Evolutionary conservation across 1,284 basidiomycete genomes (phyloP).

Genomic region (Rhodotorula glutinis): DNA sequence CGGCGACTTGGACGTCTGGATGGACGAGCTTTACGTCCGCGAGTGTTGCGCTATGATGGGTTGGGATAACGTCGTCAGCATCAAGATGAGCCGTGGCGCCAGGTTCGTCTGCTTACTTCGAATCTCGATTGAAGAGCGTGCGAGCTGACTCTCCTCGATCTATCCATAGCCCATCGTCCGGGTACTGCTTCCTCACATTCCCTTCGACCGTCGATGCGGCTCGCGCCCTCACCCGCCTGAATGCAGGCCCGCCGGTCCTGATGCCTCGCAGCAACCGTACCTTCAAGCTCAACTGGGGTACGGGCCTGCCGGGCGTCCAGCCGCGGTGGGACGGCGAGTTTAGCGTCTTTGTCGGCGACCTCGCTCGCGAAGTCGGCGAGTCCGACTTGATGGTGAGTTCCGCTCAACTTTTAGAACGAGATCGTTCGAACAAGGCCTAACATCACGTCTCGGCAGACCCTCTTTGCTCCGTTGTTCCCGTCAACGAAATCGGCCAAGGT

Average conservation of each 20-base stretch:
- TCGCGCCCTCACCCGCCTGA: conserved; percentile 66
- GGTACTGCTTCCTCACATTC: conserved; percentile 82
- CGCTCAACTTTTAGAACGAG: too few relatives aligned
- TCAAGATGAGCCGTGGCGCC: conserved; percentile 39
- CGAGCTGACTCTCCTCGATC: not conserved
- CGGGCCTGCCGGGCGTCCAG: conserved; percentile 51
- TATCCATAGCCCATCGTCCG: conserved; percentile 60
- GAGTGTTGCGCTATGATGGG: conserved; percentile 39
- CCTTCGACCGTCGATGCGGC: conserved; percentile 66
- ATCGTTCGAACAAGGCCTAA: too few relatives aligned
- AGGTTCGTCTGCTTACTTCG: conserved; percentile 12
- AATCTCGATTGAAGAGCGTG: not conserved
- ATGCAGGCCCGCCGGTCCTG: conserved; percentile 55
- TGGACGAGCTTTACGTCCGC: conserved; percentile 40
- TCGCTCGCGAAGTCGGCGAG: conserved; percentile 83
- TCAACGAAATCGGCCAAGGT: conserved; percentile 91
- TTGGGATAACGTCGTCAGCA: conserved; percentile 34
- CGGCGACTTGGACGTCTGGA: conserved; percentile 39
- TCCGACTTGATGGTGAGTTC: conserved; percentile 65
- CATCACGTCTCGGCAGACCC: conserved; percentile 26
- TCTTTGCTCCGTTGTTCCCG: conserved; percentile 73
- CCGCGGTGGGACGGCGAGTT: conserved; percentile 63
- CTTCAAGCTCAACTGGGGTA: conserved; percentile 68
- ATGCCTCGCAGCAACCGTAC: conserved; percentile 55
- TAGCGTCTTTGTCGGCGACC: conserved; percentile 85